Percentiles rank a stretch among this genome's conserved stretches.
Conservation (phyloP, 2,329 filamentous ascomycete genomes). For the Allantophomopsis lycopodina region DNA sequence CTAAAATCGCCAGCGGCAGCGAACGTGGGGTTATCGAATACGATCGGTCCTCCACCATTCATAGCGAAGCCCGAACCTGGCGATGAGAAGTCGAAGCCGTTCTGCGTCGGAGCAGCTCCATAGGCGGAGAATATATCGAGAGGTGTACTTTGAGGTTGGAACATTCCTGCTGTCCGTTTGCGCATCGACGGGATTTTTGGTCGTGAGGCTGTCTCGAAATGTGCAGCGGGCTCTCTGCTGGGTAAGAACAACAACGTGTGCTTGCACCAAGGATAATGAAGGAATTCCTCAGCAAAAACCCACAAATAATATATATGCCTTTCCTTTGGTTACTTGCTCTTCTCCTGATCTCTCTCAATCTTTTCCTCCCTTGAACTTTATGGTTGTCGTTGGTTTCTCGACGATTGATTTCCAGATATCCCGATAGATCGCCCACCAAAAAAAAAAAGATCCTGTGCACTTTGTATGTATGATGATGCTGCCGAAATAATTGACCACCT, state of each 20-base stretch:
- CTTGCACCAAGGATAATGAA: not conserved
- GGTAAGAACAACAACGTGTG: too few relatives aligned
- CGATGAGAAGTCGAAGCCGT: slow-evolving; percentile 7
- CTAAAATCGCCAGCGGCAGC: not conserved
- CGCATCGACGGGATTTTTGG: not conserved
- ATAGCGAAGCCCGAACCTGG: not conserved
- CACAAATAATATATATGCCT: too few relatives aligned
- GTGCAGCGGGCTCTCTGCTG: not conserved
- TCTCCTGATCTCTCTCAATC: too few relatives aligned
- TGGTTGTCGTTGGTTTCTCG: too few relatives aligned
- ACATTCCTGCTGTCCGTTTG: slow-evolving; percentile 9
- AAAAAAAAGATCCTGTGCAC: too few relatives aligned
- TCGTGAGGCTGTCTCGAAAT: not conserved
- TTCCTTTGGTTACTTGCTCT: too few relatives aligned
- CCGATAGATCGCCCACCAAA: too few relatives aligned
- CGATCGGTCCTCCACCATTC: slow-evolving; percentile 1
- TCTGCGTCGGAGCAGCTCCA: slow-evolving; percentile 6
- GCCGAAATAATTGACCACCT: not conserved
- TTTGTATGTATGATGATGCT: too few relatives aligned
- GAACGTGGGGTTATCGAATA: slow-evolving; percentile 3
- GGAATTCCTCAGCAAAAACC: not conserved
- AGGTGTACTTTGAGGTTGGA: slow-evolving; percentile 18
- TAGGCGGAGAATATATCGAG: slow-evolving; percentile 12
- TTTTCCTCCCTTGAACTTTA: too few relatives aligned
- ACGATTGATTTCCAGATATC: too few relatives aligned